These are phyloP conservation scores for Galeopsis tetrahit DNA, from an alignment of 257 asterid species.

Conservation along the genomic window DNA sequence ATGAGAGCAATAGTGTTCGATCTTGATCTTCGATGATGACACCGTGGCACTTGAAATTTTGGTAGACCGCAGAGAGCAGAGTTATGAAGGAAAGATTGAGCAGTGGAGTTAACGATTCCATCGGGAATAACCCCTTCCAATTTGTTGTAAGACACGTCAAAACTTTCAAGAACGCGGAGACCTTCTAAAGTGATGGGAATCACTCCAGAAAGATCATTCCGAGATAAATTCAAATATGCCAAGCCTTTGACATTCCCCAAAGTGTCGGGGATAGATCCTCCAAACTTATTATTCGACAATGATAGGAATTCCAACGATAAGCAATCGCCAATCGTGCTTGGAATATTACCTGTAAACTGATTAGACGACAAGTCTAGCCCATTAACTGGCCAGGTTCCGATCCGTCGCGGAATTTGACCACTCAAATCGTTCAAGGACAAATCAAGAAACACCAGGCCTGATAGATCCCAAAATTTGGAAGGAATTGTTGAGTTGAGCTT, in stretches of 20 bases:
- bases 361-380: constrained; percentile 37
- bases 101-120: background rate
- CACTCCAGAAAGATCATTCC: constrained; percentile 12
- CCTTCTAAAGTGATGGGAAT: background rate
- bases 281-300: constrained; percentile 12
- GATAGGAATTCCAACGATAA: background rate
- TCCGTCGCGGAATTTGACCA: constrained; percentile 28
- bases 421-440: constrained; percentile 35
- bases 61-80: constrained; percentile 8
- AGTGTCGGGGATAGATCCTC: background rate
- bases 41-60: constrained; percentile 17
- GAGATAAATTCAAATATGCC: background rate
- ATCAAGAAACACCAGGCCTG: constrained; percentile 25
- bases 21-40: background rate
- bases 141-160: constrained; percentile 14
- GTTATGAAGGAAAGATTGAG: constrained; percentile 35
- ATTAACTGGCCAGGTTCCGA: constrained; percentile 25
- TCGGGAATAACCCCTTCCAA: constrained; percentile 31
- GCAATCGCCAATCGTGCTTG: constrained; percentile 30
- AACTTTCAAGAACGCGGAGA: background rate
- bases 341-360: constrained; percentile 39
- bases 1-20: background rate
- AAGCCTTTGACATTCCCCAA: background rate
- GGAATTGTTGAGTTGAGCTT: constrained; percentile 33
- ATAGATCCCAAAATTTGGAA: constrained; percentile 32